phyloP scores from a whole-genome alignment of 805 yeast species.

The Grigorovia humatica region DNA sequence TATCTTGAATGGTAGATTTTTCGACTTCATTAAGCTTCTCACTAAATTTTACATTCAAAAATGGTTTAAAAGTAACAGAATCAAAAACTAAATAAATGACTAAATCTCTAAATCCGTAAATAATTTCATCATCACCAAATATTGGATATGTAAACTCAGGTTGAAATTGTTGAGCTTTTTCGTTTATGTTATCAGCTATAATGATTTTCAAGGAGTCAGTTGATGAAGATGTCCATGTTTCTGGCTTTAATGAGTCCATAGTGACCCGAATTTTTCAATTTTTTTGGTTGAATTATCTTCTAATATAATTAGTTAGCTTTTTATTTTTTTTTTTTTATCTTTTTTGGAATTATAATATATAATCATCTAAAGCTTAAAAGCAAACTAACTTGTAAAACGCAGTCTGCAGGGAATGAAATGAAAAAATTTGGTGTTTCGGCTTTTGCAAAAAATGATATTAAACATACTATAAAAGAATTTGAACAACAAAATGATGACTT shows the following conservation, averaged over 20 bases:
- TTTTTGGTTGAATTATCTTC: no score
- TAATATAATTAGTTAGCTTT: background rate
- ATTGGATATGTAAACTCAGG: slow-evolving; percentile 88
- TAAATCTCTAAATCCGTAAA: slow-evolving; percentile 73
- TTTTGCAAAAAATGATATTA: slow-evolving; percentile 25
- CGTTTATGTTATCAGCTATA: slow-evolving; percentile 51
- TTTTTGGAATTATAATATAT: no score
- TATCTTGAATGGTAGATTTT: slow-evolving; percentile 39
- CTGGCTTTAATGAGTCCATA: slow-evolving; percentile 39
- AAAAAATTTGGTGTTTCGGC: slow-evolving; percentile 39
- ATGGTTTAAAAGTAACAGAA: slow-evolving; percentile 61
- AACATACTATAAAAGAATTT: slow-evolving; percentile 10
- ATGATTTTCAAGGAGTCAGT: slow-evolving; percentile 56
- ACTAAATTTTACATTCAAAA: slow-evolving; percentile 48
- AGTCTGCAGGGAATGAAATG: slow-evolving; percentile 12
- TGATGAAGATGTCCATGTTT: slow-evolving; percentile 64
- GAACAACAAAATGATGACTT: slow-evolving; percentile 51
- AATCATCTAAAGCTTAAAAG: background rate
- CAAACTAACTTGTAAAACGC: no score
- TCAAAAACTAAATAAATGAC: slow-evolving; percentile 63
- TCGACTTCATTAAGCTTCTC: slow-evolving; percentile 46
- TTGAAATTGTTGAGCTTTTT: slow-evolving; percentile 48
- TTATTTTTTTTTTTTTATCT: no score
- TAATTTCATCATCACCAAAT: slow-evolving; percentile 82
- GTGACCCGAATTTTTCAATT: background rate